These are phyloP conservation scores for Eimeria tenella DNA, from an alignment of 169 alveolate species.

Conservation along the genomic window DNA sequence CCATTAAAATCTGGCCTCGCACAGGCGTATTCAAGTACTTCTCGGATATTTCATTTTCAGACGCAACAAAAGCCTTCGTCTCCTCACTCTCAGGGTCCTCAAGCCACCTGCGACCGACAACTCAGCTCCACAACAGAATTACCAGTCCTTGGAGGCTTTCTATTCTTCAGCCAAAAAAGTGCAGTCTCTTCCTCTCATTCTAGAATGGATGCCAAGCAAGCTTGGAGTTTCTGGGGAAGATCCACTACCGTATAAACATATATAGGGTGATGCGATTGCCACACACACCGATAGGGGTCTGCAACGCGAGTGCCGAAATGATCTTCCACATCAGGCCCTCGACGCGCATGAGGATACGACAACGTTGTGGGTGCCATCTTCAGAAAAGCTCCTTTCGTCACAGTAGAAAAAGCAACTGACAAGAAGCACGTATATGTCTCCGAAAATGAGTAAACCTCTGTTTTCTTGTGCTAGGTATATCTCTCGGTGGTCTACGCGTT, in stretches of 20 bases:
- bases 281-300: slow-evolving; percentile 58
- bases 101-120: slow-evolving; percentile 44
- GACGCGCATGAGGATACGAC: slow-evolving; percentile 18
- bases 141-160: background rate
- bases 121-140: background rate
- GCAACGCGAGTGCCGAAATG: slow-evolving; percentile 70
- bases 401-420: background rate
- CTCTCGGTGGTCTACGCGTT: too few relatives aligned
- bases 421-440: background rate
- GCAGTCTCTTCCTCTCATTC: background rate
- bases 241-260: background rate
- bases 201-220: background rate
- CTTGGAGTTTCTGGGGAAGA: background rate
- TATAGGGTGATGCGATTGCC: background rate
- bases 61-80: slow-evolving; percentile 67
- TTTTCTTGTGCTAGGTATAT: too few relatives aligned
- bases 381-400: background rate
- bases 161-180: background rate
- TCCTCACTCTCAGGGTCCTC: slow-evolving; percentile 78
- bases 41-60: slow-evolving; percentile 53
- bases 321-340: slow-evolving; percentile 24
- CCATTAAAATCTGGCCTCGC: background rate
- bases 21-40: slow-evolving; percentile 47
- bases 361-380: slow-evolving; percentile 21
- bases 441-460: background rate